A percentile compares a stretch with the other conserved stretches of the same genome.
Conservation (phyloP, 257 asterid genomes). For the Solanum lycopersicoides region DNA sequence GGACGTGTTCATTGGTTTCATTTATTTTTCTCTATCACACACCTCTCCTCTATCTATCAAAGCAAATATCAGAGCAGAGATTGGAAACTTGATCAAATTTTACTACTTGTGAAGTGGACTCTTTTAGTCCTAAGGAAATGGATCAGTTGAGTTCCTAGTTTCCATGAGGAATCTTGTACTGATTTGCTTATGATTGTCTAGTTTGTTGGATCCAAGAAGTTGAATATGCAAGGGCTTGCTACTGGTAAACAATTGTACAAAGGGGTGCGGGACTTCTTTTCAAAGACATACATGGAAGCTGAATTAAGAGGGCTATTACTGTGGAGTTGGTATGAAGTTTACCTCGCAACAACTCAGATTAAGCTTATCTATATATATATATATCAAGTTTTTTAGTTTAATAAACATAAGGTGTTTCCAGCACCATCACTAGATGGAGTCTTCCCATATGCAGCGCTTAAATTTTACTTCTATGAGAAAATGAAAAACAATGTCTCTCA, state of each 20-base stretch:
- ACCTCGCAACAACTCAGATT: not conserved
- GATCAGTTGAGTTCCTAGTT: not conserved
- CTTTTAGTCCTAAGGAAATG: not conserved
- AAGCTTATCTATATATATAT: no score
- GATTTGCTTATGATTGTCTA: constrained; percentile 20
- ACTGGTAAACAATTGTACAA: constrained; percentile 37
- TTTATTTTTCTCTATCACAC: not conserved
- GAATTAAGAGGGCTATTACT: constrained; percentile 68
- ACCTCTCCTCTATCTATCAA: not conserved
- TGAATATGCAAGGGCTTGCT: constrained; percentile 11
- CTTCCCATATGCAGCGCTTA: constrained; percentile 80
- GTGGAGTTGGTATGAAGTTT: constrained; percentile 62
- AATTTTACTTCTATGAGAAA: constrained; percentile 83
- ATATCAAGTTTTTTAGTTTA: not conserved
- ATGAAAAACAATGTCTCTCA: constrained; percentile 74
- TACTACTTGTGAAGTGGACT: not conserved
- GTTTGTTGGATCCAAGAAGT: constrained; percentile 54
- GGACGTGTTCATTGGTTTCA: not conserved
- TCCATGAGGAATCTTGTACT: not conserved
- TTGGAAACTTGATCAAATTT: not conserved
- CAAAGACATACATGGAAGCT: constrained; percentile 65
- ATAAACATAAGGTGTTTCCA: constrained; percentile 12
- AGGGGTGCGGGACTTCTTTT: constrained; percentile 73
- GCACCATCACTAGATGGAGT: constrained; percentile 87
- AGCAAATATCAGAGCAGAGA: not conserved